These are phyloP conservation scores for Quercus ilex DNA, from an alignment of 306 rosid genomes.

Conservation along the genomic window DNA sequence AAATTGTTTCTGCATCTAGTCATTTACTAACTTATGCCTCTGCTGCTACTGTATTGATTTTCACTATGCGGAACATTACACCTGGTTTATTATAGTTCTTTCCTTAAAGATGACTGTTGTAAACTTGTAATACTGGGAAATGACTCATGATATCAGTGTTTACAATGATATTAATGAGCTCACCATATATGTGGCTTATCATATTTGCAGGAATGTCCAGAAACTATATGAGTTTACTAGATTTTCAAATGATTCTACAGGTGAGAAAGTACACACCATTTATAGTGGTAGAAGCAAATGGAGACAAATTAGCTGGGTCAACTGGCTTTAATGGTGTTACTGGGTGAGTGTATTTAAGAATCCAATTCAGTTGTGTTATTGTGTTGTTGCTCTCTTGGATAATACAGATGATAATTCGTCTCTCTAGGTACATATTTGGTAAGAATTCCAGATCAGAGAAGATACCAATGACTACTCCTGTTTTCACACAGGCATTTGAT, in stretches of 20 bases:
- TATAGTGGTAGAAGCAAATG: conserved; percentile 69
- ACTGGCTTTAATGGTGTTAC: conserved; percentile 77
- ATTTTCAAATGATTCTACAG: conserved; percentile 38
- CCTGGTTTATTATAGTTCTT: not conserved
- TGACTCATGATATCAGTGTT: not conserved
- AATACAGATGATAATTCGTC: conserved; percentile 3
- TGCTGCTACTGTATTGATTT: not conserved
- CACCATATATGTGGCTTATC: not conserved
- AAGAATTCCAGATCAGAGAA: conserved; percentile 74
- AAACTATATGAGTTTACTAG: not conserved
- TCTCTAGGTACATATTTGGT: conserved; percentile 75
- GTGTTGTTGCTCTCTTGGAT: not conserved
- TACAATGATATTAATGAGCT: not conserved
- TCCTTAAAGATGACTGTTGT: not conserved
- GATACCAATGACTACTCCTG: conserved; percentile 96
- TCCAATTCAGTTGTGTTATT: not conserved
- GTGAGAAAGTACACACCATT: conserved; percentile 74
- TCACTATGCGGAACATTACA: not conserved
- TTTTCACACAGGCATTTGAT: conserved; percentile 75
- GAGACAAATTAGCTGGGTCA: conserved; percentile 78
- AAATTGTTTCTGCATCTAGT: not conserved
- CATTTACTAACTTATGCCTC: not conserved
- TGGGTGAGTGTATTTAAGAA: conserved; percentile 46
- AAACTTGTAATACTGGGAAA: not conserved
- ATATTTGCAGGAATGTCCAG: not conserved